Evolutionary conservation across 371 early-diverging fungal genomes (phyloP).

Genomic region (Rhizopus stolonifer): DNA sequence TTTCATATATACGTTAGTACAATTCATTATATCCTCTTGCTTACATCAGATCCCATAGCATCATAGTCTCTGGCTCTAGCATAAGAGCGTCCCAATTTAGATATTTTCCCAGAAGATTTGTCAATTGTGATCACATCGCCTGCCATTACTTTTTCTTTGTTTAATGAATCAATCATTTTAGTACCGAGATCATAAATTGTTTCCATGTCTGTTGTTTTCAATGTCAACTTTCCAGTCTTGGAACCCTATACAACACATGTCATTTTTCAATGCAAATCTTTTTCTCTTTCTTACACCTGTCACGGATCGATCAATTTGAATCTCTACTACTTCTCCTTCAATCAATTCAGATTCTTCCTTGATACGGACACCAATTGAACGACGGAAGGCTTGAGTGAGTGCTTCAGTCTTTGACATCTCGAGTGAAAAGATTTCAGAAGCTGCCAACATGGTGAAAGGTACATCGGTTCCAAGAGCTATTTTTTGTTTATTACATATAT

Average conservation of each 20-base stretch:
- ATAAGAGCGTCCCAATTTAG: slow-evolving; percentile 95
- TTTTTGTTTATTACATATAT: neutral
- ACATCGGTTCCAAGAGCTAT: slow-evolving; percentile 89
- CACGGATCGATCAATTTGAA: slow-evolving; percentile 92
- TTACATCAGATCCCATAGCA: slow-evolving; percentile 92
- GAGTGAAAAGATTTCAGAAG: slow-evolving; percentile 96
- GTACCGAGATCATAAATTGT: slow-evolving; percentile 98
- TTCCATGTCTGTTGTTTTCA: slow-evolving; percentile 99
- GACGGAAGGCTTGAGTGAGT: slow-evolving; percentile 96
- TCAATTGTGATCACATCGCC: slow-evolving; percentile 99
- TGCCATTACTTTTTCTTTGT: slow-evolving; percentile 96
- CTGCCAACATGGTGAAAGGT: slow-evolving; percentile 95
- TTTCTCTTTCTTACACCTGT: slow-evolving; percentile 70
- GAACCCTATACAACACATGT: slow-evolving; percentile 61
- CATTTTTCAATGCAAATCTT: too few relatives aligned
- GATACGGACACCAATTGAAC: slow-evolving; percentile 96
- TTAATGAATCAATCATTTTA: slow-evolving; percentile 97
- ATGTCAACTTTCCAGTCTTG: slow-evolving; percentile 93
- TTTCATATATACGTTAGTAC: neutral
- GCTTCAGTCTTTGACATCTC: slow-evolving; percentile 99
- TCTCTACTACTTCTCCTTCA: slow-evolving; percentile 99
- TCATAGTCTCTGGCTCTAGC: slow-evolving; percentile 95
- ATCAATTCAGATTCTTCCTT: slow-evolving; percentile 98
- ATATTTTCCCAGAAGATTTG: slow-evolving; percentile 97
- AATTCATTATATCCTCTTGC: neutral